Evolutionary conservation across 495 filamentous ascomycete genomes (phyloP), one percentile per base, ranked within the genome.

Genomic region (Tuber microsphaerosporum): DNA sequence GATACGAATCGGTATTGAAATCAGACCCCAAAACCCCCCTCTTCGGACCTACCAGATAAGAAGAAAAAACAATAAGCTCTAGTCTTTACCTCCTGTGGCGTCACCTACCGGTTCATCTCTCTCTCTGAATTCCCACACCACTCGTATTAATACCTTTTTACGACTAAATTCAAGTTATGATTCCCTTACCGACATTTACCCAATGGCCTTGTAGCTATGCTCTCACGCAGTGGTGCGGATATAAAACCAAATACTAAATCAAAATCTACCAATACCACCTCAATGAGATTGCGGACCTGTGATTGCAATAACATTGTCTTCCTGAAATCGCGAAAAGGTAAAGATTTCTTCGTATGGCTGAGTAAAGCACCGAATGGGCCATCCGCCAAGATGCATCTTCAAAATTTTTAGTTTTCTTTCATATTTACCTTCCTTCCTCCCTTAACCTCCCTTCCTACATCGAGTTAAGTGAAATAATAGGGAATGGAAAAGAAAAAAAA

Each of bases 251-350:
- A 98, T 81, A 95, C 94, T 48, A 97, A 98, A 84, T 94, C 93
- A 73, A 93, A 96, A 81, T 97, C 75, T 90, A 92, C 84, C 90
- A 97, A 81, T 90, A 92, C 84, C 90, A 97, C 81, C 89, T 99
- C 10, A 98, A 98, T 86, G 94, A 97, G 83, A 90, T 98, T 22
- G 95, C 95, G 61, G 94, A 99, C 79, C 31, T 97, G 97, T 87
- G 97, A 97, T 80, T 97, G 94, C 89, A 99, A 99, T 85, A 95
- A 97, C 84, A 90, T 98, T 71, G 87, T 97, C 76, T 99, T 97
- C 85, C 94, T 97, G 83, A 94, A 99, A 86, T 94, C 94, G 73
- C 87, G 93, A 76, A 99, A 97, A 85, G 93, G 92, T 51, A 91
- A 96, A 84, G 95, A 98, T 87, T 85, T 96, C 46, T 99, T 97